These are phyloP conservation scores for Candida vaughaniae DNA, from an alignment of 805 yeast genomes.

Conservation along the genomic window DNA sequence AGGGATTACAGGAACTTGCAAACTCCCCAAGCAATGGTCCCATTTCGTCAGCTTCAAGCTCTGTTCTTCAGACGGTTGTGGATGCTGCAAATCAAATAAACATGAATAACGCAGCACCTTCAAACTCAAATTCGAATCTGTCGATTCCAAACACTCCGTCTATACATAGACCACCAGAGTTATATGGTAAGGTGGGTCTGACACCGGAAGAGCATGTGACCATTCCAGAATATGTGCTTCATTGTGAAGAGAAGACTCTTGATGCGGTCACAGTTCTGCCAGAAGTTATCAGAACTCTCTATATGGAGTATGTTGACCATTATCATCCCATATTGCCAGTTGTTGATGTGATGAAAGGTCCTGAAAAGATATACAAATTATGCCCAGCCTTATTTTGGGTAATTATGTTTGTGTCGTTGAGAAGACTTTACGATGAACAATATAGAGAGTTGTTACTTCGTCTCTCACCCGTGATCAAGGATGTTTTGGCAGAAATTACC, in stretches of 20 bases:
- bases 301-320: slow-evolving; percentile 63
- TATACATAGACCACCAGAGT: slow-evolving; percentile 14
- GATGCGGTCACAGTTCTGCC: slow-evolving; percentile 66
- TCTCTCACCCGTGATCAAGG: slow-evolving; percentile 68
- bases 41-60: too few species aligned
- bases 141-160: slow-evolving; percentile 33
- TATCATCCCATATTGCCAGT: slow-evolving; percentile 89
- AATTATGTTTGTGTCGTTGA: slow-evolving; percentile 76
- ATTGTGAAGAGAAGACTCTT: slow-evolving; percentile 66
- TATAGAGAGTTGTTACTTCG: slow-evolving; percentile 49
- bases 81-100: background rate
- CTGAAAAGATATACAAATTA: slow-evolving; percentile 71
- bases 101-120: background rate
- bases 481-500: slow-evolving; percentile 80
- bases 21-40: background rate
- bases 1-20: background rate
- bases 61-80: background rate
- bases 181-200: slow-evolving; percentile 1
- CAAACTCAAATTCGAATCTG: slow-evolving; percentile 15
- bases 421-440: slow-evolving; percentile 50
- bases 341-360: slow-evolving; percentile 78
- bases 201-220: background rate
- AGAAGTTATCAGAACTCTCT: slow-evolving; percentile 61
- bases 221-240: slow-evolving; percentile 17
- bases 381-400: slow-evolving; percentile 96